Evolutionary conservation across 306 rosid genomes (phyloP), one percentile per base, ranked within the genome.

Genomic region (Alnus glutinosa): DNA sequence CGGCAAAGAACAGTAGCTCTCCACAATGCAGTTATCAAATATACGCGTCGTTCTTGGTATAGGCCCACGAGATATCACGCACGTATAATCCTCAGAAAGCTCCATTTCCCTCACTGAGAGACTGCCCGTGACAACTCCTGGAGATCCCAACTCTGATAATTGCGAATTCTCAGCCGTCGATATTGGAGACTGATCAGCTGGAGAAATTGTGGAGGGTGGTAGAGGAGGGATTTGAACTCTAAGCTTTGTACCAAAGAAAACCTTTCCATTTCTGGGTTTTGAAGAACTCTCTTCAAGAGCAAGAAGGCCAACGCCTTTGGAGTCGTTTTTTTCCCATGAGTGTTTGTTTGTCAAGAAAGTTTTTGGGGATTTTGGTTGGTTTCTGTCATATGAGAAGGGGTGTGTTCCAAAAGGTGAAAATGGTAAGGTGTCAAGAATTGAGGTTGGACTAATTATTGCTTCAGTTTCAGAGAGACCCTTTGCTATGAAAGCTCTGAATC

Each of bases 41-140:
- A 95, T 95, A 48, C 87, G 98, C 2, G 97, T 95, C 48, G 92
- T 92, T 83, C 79, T 95, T 49, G 96, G 97, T 80, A 81, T 86
- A 55, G 94, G 83, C 30, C 97, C 98, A 46, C 87, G 94, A 28
- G 88, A 81, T 79, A 87, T 95, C 77, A 95, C 97, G 57, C 98
- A 84, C 0, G 98, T 95, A 55, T 92, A 95, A 49, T 92, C 97
- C 73, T 94, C 98, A 71, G 86, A 91, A 47, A 86, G 83, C 85
- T 92, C 93, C 92, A 92, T 89, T 76, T 91, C 97, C 30, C 87
- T 87, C 85, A 84, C 86, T 32, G 77, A 81, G 71, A 84, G 52
- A 84, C 62, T 61, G 72, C 83, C 73, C 28, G 83, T 4, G 36
- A 44, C 49, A 39, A 15, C 71, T 32, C 48, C 16, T 42, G 79